These are phyloP conservation scores for Clonostachys byssicola DNA, from an alignment of 2,329 filamentous ascomycete species.

Conservation along the genomic window DNA sequence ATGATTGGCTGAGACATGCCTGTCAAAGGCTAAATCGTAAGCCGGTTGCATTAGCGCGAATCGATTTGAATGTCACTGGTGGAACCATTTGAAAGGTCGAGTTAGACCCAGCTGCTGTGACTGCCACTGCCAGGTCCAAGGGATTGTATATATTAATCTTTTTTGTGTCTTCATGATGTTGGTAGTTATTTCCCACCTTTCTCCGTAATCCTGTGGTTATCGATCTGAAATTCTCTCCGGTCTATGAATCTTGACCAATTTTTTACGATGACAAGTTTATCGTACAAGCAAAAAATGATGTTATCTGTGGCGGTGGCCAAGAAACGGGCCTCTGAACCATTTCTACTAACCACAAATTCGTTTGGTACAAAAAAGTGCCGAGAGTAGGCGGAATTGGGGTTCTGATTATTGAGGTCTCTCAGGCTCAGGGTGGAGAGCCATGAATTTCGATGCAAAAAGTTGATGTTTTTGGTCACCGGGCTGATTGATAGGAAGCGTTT, in stretches of 20 bases:
- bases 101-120: no score
- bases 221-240: neutral
- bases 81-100: no score
- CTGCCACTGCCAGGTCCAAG: no score
- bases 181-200: neutral
- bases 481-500: slow-evolving; percentile 7
- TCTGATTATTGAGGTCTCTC: neutral
- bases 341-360: slow-evolving; percentile 5
- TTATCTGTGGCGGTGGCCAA: slow-evolving; percentile 1
- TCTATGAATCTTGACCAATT: slow-evolving; percentile 9
- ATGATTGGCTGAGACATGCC: no score
- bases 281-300: slow-evolving; percentile 9
- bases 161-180: neutral
- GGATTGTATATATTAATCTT: neutral
- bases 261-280: slow-evolving; percentile 8
- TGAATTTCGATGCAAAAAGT: slow-evolving; percentile 9
- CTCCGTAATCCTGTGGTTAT: neutral
- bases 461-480: slow-evolving; percentile 3
- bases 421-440: slow-evolving; percentile 8
- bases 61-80: no score
- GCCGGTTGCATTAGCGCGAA: no score
- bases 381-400: neutral
- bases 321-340: no score
- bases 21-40: no score
- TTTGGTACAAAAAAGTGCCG: slow-evolving; percentile 11